These are phyloP conservation scores for Viola pubescens DNA, from an alignment of 441 rosid species.

Conservation along the genomic window DNA sequence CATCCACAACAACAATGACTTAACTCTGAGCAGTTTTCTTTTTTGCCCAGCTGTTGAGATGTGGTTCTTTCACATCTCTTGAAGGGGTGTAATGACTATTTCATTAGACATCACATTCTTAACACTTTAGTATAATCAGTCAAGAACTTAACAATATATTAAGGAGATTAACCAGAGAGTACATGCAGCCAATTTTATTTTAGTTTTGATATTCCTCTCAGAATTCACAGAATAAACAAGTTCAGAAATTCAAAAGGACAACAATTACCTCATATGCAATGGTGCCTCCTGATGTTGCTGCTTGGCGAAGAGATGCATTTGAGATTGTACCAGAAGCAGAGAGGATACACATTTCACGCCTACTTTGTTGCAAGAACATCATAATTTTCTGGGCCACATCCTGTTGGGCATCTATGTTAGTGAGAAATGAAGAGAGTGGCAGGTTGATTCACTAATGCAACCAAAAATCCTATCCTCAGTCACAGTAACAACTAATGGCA, in stretches of 20 bases:
- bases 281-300: constrained; percentile 77
- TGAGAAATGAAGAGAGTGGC: constrained; percentile 5
- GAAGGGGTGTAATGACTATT: neutral
- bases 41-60: too few species aligned
- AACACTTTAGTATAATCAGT: neutral
- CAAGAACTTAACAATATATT: neutral
- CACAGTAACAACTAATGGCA: constrained; percentile 1
- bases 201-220: neutral
- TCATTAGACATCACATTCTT: neutral
- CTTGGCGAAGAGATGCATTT: constrained; percentile 72
- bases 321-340: constrained; percentile 87
- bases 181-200: neutral
- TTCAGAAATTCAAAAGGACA: neutral
- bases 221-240: neutral
- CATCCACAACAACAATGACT: too few species aligned
- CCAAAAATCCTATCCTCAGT: neutral
- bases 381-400: constrained; percentile 71
- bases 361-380: constrained; percentile 66
- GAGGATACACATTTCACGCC: constrained; percentile 72
- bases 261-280: constrained; percentile 68
- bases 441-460: neutral
- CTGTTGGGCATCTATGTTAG: constrained; percentile 35
- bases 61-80: too few species aligned
- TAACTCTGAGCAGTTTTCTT: too few species aligned
- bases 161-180: neutral